phyloP scores from a whole-genome alignment of 2,329 filamentous ascomycete species.

The Fusarium sulawesiense region DNA sequence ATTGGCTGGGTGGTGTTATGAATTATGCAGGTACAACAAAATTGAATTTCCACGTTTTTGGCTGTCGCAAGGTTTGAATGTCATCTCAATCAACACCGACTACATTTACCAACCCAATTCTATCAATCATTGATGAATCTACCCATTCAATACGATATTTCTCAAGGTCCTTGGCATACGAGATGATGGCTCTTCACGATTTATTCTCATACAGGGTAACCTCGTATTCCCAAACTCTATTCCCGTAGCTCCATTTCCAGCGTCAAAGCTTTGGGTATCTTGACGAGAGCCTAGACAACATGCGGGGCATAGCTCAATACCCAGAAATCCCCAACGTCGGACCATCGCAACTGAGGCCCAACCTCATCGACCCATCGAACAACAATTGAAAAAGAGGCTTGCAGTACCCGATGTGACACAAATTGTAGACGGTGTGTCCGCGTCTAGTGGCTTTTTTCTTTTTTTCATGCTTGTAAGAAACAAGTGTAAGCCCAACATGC shows the following conservation, averaged over 20 bases:
- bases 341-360: conserved; percentile 3
- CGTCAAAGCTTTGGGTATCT: background rate
- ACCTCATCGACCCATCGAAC: background rate
- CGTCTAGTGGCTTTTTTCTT: background rate
- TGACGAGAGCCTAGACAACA: background rate
- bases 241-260: background rate
- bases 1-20: background rate
- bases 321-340: conserved; percentile 1
- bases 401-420: conserved; percentile 31
- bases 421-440: conserved; percentile 12
- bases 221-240: conserved; percentile 11
- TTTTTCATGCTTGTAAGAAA: background rate
- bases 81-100: no score
- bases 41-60: background rate
- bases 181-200: background rate
- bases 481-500: conserved; percentile 14
- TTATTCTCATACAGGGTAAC: background rate
- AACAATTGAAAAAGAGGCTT: conserved; percentile 8
- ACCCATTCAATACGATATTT: background rate
- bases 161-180: background rate
- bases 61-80: background rate
- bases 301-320: conserved; percentile 20
- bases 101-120: background rate
- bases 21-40: conserved; percentile 1
- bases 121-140: background rate